phyloP scores from a whole-genome alignment of 257 asterid species.

The Primulina huaijiensis region DNA sequence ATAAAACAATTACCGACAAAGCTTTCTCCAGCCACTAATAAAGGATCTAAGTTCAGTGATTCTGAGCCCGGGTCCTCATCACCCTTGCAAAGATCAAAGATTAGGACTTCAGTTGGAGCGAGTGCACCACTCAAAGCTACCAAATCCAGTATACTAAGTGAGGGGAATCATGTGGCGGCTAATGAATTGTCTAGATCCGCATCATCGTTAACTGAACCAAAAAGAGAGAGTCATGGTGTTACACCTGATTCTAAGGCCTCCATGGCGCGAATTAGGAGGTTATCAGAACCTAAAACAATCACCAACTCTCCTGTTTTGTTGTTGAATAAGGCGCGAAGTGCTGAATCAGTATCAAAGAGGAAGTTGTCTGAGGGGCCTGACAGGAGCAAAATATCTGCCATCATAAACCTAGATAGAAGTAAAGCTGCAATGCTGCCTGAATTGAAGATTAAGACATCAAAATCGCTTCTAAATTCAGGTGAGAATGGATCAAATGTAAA shows the following conservation, averaged over 20 bases:
- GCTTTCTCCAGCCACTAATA: conserved; percentile 56
- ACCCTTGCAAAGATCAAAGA: conserved; percentile 88
- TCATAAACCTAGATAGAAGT: conserved; percentile 70
- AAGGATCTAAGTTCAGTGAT: conserved; percentile 88
- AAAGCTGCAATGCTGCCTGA: conserved; percentile 83
- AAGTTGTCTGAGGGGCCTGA: conserved; percentile 63
- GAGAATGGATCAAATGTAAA: conserved; percentile 34
- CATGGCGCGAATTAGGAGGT: conserved; percentile 65
- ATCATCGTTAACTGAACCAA: conserved; percentile 65
- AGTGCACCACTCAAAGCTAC: conserved; percentile 43
- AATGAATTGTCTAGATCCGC: conserved; percentile 67
- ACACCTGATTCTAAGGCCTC: conserved; percentile 70
- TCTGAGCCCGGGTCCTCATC: conserved; percentile 83
- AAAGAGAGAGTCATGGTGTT: conserved; percentile 44
- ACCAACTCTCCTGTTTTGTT: conserved; percentile 39
- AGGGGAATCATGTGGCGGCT: conserved; percentile 49
- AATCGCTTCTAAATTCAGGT: conserved; percentile 31
- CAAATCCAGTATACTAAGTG: conserved; percentile 50
- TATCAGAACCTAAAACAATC: conserved; percentile 75
- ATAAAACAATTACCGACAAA: conserved; percentile 54
- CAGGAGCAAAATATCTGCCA: conserved; percentile 71
- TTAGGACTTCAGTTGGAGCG: conserved; percentile 56
- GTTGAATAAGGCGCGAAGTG: conserved; percentile 45
- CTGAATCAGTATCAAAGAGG: conserved; percentile 47
- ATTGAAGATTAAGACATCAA: conserved; percentile 65